phyloP scores from a whole-genome alignment of 2,329 filamentous ascomycete species.

The Colletotrichum sansevieriae region DNA sequence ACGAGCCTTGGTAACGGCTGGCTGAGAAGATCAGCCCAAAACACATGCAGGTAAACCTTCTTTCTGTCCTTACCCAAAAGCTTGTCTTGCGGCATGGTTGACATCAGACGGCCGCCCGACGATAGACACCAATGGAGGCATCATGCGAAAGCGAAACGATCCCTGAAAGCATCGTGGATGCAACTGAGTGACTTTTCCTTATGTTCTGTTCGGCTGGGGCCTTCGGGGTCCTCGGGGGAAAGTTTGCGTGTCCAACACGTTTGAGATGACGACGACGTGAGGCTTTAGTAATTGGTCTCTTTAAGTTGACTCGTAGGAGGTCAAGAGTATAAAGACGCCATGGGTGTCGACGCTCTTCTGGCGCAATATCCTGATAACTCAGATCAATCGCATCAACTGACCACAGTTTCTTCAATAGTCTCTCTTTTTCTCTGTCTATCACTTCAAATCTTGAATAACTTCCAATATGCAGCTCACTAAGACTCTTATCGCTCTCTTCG shows the following conservation, averaged over 20 bases:
- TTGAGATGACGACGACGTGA: slow-evolving; percentile 31
- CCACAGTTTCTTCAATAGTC: neutral
- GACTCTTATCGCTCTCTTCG: slow-evolving; percentile 16
- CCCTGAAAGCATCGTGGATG: slow-evolving; percentile 12
- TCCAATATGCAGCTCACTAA: slow-evolving; percentile 30
- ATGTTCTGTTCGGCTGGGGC: slow-evolving; percentile 4
- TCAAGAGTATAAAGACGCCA: slow-evolving; percentile 19
- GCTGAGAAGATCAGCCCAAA: slow-evolving; percentile 29
- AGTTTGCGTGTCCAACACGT: slow-evolving; percentile 12
- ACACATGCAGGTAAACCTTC: slow-evolving; percentile 29
- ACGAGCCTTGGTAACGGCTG: slow-evolving; percentile 22
- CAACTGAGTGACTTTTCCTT: neutral
- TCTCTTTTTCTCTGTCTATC: neutral
- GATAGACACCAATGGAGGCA: slow-evolving; percentile 1
- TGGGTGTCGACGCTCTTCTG: neutral
- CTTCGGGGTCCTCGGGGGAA: slow-evolving; percentile 6
- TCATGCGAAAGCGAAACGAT: slow-evolving; percentile 10
- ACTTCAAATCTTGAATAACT: neutral
- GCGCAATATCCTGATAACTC: too few relatives aligned
- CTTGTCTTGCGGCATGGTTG: slow-evolving; percentile 2
- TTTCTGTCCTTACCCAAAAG: slow-evolving; percentile 23
- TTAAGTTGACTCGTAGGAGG: neutral
- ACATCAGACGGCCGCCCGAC: slow-evolving; percentile 27
- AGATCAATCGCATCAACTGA: neutral
- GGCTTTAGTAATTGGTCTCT: neutral